phyloP scores from a whole-genome alignment of 192 early-diverging fungal genomes.

The Backusella morwellensis region DNA sequence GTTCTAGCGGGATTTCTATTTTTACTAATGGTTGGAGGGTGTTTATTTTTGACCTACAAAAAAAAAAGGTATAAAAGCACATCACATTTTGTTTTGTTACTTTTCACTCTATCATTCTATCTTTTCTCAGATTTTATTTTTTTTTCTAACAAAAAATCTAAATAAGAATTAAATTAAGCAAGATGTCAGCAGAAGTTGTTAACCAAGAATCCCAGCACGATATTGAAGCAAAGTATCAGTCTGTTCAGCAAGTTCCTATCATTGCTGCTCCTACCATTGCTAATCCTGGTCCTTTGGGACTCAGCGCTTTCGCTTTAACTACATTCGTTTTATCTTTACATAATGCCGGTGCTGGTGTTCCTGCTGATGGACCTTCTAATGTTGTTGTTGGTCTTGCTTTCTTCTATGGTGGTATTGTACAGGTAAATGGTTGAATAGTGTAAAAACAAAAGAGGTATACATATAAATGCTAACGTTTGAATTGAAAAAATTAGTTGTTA shows the following conservation, averaged over 20 bases:
- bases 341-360: slow-evolving; percentile 64
- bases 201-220: neutral
- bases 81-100: neutral
- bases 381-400: slow-evolving; percentile 65
- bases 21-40: neutral
- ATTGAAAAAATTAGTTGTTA: slow-evolving; percentile 38
- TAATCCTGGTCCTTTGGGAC: slow-evolving; percentile 64
- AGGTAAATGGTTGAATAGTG: slow-evolving; percentile 32
- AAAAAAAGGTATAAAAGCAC: neutral
- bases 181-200: neutral
- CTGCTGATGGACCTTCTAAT: slow-evolving; percentile 46
- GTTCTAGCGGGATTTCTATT: neutral
- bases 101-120: neutral
- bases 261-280: slow-evolving; percentile 47
- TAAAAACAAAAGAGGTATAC: neutral
- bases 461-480: neutral
- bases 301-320: slow-evolving; percentile 59
- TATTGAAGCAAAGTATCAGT: neutral
- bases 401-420: slow-evolving; percentile 75
- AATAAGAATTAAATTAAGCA: neutral
- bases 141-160: neutral
- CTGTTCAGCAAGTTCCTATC: slow-evolving; percentile 1
- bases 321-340: slow-evolving; percentile 72
- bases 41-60: neutral
- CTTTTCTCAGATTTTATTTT: neutral